Evolutionary conservation across 306 rosid species (phyloP).

Genomic region (Ziziphus jujuba): DNA sequence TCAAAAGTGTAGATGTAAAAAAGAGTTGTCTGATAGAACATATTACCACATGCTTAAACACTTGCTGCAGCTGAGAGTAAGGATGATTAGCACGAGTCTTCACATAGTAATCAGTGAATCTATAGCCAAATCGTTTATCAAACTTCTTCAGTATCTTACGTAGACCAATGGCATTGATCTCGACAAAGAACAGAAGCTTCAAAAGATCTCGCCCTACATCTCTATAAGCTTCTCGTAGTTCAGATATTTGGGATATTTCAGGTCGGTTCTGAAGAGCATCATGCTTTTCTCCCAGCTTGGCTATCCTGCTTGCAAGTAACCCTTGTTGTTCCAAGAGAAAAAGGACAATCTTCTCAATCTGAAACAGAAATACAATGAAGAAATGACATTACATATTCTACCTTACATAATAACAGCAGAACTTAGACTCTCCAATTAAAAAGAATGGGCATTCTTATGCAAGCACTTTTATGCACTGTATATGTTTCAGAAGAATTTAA

Average conservation of each 20-base stretch:
- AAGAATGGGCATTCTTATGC: not conserved
- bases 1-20: constrained; percentile 1
- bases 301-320: constrained; percentile 83
- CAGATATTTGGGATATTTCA: constrained; percentile 66
- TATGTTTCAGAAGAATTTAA: not conserved
- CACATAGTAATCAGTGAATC: constrained; percentile 90
- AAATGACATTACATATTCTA: constrained; percentile 18
- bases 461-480: constrained; percentile 3
- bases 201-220: constrained; percentile 77
- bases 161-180: constrained; percentile 92
- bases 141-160: constrained; percentile 98
- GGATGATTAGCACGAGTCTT: constrained; percentile 99
- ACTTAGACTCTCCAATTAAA: not conserved
- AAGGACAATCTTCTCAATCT: constrained; percentile 96
- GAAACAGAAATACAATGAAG: constrained; percentile 29
- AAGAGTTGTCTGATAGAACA: constrained; percentile 28
- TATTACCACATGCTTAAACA: constrained; percentile 98
- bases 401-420: constrained; percentile 8
- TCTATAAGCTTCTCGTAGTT: constrained; percentile 80
- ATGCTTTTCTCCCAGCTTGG: constrained; percentile 64
- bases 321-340: constrained; percentile 99
- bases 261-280: constrained; percentile 72
- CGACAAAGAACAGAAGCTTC: constrained; percentile 83
- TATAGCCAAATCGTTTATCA: constrained; percentile 90
- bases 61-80: constrained; percentile 98